Evolutionary conservation across 768 basidiomycete genomes (phyloP), one percentile per base, ranked within the genome.

Genomic region (Amanita phalloides): DNA sequence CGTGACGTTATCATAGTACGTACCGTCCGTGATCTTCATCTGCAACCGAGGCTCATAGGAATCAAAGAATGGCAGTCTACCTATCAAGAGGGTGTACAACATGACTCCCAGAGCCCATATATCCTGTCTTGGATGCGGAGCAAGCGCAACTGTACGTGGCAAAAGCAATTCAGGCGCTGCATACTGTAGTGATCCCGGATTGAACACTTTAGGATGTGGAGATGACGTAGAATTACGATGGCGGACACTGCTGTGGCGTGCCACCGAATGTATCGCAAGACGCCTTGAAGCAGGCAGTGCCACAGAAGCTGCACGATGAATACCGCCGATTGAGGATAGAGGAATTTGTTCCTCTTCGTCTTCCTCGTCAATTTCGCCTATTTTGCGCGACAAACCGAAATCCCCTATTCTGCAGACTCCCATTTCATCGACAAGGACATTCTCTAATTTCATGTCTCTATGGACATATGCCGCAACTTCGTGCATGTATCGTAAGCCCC

Each of bases 401-500:
- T 94, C 91, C 41, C 73, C 72, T 30, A 95, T 84, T 61, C 82
- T 81, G 71, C 90, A 92, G n/a, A 83, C 76, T 51, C 89, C 86
- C 72, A 79, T 81, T 63, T 90, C 86, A 64, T 94, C 90, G 49
- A 94, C 83, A 39, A 98, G 79, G 45, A 98, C 82, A 70, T 99
- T 99, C 69, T 98, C 96, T 54, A 96, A 79, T 71, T 99, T 99
- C 65, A 99, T 72, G 68, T 99, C 96, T 59, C 92, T 79, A 70
- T 99, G 95, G 49, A 94, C 86, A 58, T 86, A 79, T 6, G 75
- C 68, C 25, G 81, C 84, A 38, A 78, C 77, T 53, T 84, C 79
- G 64, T 95, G 91, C 62, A 95, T 66, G 68, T 93, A 93, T 48
- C 81, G 76, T 61, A 93, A 66, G 17, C 88, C 90, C 50, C 84